These are phyloP conservation scores for Cladobotryum protrusum DNA, from an alignment of 2,329 filamentous ascomycete genomes.

Conservation along the genomic window DNA sequence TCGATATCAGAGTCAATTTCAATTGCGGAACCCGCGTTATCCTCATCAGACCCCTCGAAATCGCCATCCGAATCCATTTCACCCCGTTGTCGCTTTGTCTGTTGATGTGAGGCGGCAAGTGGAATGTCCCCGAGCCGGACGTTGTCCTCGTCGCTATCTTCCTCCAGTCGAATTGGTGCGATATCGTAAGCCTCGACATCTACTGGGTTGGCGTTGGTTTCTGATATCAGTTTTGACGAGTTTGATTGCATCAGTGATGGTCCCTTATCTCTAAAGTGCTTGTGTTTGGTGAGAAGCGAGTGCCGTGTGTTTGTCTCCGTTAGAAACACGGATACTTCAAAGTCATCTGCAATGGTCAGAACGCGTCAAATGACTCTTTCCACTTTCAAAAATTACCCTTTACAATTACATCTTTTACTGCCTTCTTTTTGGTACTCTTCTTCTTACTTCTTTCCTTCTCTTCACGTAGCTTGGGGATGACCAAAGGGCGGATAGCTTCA, in stretches of 20 bases:
- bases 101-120: slow-evolving; percentile 16
- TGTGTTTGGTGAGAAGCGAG: slow-evolving; percentile 79
- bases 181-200: slow-evolving; percentile 42
- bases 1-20: slow-evolving; percentile 35
- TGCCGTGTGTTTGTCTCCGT: slow-evolving; percentile 81
- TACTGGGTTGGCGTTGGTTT: slow-evolving; percentile 47
- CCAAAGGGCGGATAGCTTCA: slow-evolving; percentile 73
- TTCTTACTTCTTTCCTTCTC: slow-evolving; percentile 60
- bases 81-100: slow-evolving; percentile 28
- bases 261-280: slow-evolving; percentile 60
- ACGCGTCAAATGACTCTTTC: no score
- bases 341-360: slow-evolving; percentile 62
- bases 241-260: slow-evolving; percentile 53
- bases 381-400: slow-evolving; percentile 52
- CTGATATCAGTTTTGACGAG: slow-evolving; percentile 54
- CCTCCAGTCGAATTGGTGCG: slow-evolving; percentile 35
- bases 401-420: slow-evolving; percentile 80
- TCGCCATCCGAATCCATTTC: slow-evolving; percentile 18
- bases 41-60: slow-evolving; percentile 25
- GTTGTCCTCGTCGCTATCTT: slow-evolving; percentile 39
- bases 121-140: slow-evolving; percentile 31
- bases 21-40: slow-evolving; percentile 30
- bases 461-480: slow-evolving; percentile 86
- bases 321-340: slow-evolving; percentile 90
- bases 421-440: slow-evolving; percentile 65